Conservation (phyloP, 495 filamentous ascomycete species). For the Penicilliopsis zonata region DNA sequence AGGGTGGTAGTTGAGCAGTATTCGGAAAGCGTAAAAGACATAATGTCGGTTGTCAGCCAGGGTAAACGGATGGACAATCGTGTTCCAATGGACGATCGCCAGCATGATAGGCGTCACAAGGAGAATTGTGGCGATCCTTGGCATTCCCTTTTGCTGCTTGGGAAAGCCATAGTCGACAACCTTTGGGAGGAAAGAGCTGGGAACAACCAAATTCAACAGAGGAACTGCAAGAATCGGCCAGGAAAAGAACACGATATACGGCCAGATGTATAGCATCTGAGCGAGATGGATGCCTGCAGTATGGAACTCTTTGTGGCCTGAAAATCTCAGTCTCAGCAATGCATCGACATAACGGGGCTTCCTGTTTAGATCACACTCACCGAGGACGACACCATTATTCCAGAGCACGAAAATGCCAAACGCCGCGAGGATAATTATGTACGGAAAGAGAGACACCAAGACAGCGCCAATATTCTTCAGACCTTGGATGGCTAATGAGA, state of each 20-base stretch:
- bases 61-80: conserved; percentile 89
- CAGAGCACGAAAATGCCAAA: conserved; percentile 69
- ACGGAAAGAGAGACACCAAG: conserved; percentile 44
- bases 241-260: conserved; percentile 81
- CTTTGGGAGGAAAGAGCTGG: conserved; percentile 21
- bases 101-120: conserved; percentile 35
- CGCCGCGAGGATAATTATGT: conserved; percentile 49
- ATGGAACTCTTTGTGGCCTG: conserved; percentile 90
- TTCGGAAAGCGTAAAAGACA: conserved; percentile 89
- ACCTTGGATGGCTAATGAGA: conserved; percentile 48
- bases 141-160: conserved; percentile 21
- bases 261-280: conserved; percentile 93
- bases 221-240: conserved; percentile 57
- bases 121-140: conserved; percentile 21
- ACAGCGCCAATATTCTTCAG: conserved; percentile 39
- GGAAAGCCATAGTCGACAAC: conserved; percentile 24
- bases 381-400: conserved; percentile 88
- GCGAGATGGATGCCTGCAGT: conserved; percentile 76
- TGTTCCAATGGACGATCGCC: conserved; percentile 64
- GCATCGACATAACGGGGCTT: not conserved
- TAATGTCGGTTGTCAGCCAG: conserved; percentile 95
- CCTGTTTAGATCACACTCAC: conserved; percentile 24
- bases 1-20: conserved; percentile 56
- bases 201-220: conserved; percentile 27
- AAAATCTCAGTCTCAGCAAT: not conserved